phyloP scores from a whole-genome alignment of 2,329 filamentous ascomycete genomes.

The Diaporthe capsici region DNA sequence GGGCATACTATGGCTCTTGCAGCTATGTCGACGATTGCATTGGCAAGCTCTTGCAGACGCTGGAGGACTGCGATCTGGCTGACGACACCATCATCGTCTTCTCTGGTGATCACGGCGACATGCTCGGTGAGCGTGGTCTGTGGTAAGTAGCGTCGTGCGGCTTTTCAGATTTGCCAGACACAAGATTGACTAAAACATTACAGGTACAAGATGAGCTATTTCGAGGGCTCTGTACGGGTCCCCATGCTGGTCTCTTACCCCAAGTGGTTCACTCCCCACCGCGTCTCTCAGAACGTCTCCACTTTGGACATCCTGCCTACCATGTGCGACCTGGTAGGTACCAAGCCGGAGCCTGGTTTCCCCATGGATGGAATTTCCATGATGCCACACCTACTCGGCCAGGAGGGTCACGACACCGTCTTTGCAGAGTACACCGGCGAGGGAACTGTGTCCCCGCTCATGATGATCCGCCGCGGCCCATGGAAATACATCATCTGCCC shows the following conservation, averaged over 20 bases:
- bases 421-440: conserved; percentile 96
- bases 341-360: conserved; percentile 76
- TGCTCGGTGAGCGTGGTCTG: conserved; percentile 91
- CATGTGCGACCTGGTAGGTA: conserved; percentile 85
- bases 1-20: conserved; percentile 93
- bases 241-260: conserved; percentile 90
- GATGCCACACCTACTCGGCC: conserved; percentile 80
- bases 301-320: conserved; percentile 93
- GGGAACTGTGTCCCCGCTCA: conserved; percentile 87
- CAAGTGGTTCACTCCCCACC: conserved; percentile 79
- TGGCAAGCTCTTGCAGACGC: conserved; percentile 81
- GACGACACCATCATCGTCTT: conserved; percentile 94
- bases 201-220: conserved; percentile 95
- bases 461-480: conserved; percentile 91
- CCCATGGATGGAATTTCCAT: conserved; percentile 89
- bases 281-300: conserved; percentile 86
- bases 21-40: conserved; percentile 96
- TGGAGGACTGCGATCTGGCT: conserved; percentile 84
- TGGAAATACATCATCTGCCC: conserved; percentile 95
- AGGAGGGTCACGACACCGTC: conserved; percentile 84
- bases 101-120: conserved; percentile 94
- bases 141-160: conserved; percentile 66
- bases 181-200: not conserved
- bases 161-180: too few relatives aligned
- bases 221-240: conserved; percentile 90